Evolutionary conservation across 2,329 filamentous ascomycete genomes (phyloP), one percentile per base, ranked within the genome.

Genomic region (Botryotinia convoluta): DNA sequence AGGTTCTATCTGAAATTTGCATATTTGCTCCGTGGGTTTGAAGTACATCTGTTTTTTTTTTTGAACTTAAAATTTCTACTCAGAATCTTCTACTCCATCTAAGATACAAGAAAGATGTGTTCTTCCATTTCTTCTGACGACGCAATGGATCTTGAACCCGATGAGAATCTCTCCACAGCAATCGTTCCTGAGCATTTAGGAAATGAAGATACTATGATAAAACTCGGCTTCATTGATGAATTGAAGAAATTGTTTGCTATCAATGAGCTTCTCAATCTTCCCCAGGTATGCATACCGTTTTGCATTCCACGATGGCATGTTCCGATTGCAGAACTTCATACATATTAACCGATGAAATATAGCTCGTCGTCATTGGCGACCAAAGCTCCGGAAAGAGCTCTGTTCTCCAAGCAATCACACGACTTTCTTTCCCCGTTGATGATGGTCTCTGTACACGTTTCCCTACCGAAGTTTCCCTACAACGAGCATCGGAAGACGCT

Each of bases 321-420:
- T 20, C 7, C 14, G 4, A 29, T n/a, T 16, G 18, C 14, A 18
- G 8, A 37, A 20, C 4, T 20, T 12, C 1, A 7, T 0, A 8
- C 0, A 1, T n/a, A 14, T 4, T 37, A 10, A 54, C 68, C 70
- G 14, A 74, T 42, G 44, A n/a, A 4, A 20, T 42, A 26, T 22
- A 77, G 77, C 73, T 84, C 1, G 81, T 83, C 1, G 82, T 83
- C 20, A 79, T 82, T 20, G 83, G 84, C 5, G 83, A 84, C 65
- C 82, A 85, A 72, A 83, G 80, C 0, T 81, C 79, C n/a, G 83
- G 84, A 0, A 82, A 80, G 76, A 81, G 74, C 35, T 83, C 77
- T 14, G 73, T 81, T 42, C 74, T 82, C 44, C 76, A 83, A 76
- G 76, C 79, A 51, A 32, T 83, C 62, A 84, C 82, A 2, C 76